Evolutionary conservation across 2,329 filamentous ascomycete species (phyloP).

Genomic region (Penicillium janthinellum): DNA sequence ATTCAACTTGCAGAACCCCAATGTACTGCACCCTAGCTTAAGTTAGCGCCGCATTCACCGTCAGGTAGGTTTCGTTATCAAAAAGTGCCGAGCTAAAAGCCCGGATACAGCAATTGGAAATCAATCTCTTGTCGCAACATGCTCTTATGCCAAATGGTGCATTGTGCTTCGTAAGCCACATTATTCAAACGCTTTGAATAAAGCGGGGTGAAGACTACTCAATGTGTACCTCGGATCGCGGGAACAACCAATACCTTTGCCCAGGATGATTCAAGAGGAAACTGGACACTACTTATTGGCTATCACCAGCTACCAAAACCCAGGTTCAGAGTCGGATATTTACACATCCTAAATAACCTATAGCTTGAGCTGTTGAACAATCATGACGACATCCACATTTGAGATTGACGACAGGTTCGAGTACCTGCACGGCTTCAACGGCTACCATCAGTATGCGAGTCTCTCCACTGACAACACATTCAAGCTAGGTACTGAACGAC

Average conservation of each 20-base stretch:
- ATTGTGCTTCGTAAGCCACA: not conserved
- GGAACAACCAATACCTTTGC: not conserved
- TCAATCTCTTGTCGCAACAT: not conserved
- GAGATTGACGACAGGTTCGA: not conserved
- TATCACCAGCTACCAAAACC: no score
- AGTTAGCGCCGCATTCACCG: no score
- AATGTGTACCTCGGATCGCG: not conserved
- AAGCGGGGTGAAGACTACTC: not conserved
- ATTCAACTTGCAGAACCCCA: no score
- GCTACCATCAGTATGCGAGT: not conserved
- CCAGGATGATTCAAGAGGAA: not conserved
- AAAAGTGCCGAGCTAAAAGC: no score
- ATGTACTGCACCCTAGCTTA: no score
- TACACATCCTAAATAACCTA: no score
- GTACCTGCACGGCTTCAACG: not conserved
- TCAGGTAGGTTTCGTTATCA: no score
- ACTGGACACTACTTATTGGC: not conserved
- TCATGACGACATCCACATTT: not conserved
- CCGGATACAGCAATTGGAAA: no score
- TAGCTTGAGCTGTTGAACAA: no score
- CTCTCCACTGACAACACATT: not conserved
- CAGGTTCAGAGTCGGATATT: no score
- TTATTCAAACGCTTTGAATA: not conserved
- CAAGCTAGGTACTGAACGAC: not conserved
- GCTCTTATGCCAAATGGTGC: not conserved